Conservation (phyloP, 2,329 filamentous ascomycete genomes). For the Scedosporium dehoogii region DNA sequence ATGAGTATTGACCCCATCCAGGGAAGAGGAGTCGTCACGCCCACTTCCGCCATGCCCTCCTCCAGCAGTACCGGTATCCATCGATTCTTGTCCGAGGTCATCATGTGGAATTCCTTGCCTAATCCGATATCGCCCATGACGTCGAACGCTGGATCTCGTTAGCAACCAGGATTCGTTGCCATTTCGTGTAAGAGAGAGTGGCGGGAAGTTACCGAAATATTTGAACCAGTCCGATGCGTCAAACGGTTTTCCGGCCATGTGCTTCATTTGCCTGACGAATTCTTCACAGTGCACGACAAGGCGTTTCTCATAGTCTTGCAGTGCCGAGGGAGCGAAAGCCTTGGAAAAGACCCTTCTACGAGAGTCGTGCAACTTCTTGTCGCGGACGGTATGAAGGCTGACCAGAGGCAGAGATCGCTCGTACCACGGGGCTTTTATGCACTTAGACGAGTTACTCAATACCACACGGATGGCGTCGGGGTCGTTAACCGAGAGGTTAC, state of each 20-base stretch:
- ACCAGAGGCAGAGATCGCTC: slow-evolving; percentile 18
- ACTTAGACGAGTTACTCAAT: slow-evolving; percentile 18
- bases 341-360: slow-evolving; percentile 24
- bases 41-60: not conserved
- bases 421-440: slow-evolving; percentile 24
- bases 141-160: slow-evolving; percentile 17
- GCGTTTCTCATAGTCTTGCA: slow-evolving; percentile 19
- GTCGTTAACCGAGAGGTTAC: slow-evolving; percentile 21
- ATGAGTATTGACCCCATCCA: not conserved
- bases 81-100: slow-evolving; percentile 73
- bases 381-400: slow-evolving; percentile 20
- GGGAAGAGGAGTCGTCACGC: not conserved
- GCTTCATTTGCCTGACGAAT: slow-evolving; percentile 15
- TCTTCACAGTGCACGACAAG: slow-evolving; percentile 15
- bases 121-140: slow-evolving; percentile 32
- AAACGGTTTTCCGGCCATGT: slow-evolving; percentile 13
- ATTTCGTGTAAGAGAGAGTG: not conserved
- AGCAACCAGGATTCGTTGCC: not conserved
- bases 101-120: slow-evolving; percentile 24
- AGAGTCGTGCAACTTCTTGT: slow-evolving; percentile 19
- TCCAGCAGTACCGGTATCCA: slow-evolving; percentile 51
- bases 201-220: slow-evolving; percentile 17
- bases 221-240: slow-evolving; percentile 23
- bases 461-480: slow-evolving; percentile 18
- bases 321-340: slow-evolving; percentile 16